phyloP scores from a whole-genome alignment of 768 basidiomycete species.

The Hygrophorus pudorinus region DNA sequence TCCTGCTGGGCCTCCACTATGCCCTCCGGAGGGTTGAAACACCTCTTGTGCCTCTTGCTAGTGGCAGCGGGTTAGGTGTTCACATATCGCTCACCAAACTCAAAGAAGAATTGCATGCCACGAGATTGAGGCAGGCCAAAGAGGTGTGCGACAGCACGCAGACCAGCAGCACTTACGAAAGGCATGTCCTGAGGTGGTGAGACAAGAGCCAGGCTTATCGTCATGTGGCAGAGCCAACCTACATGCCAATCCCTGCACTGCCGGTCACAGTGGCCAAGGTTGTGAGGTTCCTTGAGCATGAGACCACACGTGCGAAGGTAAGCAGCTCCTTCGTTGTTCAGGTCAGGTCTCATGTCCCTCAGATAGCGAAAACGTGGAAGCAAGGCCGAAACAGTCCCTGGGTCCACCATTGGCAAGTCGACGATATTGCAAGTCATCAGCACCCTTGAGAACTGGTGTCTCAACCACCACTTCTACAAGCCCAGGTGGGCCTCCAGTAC shows the following conservation, averaged over 20 bases:
- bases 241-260: slow-evolving; percentile 8
- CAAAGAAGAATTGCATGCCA: too few species aligned
- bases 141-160: too few species aligned
- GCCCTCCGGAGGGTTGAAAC: too few species aligned
- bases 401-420: not conserved
- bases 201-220: not conserved
- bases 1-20: too few species aligned
- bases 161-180: too few species aligned
- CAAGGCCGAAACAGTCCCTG: not conserved
- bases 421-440: not conserved
- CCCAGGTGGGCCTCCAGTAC: not conserved
- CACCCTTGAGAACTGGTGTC: not conserved
- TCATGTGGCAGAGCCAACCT: too few species aligned
- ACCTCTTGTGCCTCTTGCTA: too few species aligned
- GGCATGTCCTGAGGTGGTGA: not conserved
- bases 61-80: too few species aligned
- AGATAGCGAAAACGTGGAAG: not conserved
- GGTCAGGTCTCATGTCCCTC: not conserved
- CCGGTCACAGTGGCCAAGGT: slow-evolving; percentile 15
- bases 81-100: too few species aligned
- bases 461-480: not conserved
- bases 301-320: slow-evolving; percentile 14
- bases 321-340: not conserved
- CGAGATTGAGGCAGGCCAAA: too few species aligned
- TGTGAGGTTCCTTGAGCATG: slow-evolving; percentile 15